phyloP scores from a whole-genome alignment of 768 basidiomycete genomes.

The Ephemerocybe angulata region DNA sequence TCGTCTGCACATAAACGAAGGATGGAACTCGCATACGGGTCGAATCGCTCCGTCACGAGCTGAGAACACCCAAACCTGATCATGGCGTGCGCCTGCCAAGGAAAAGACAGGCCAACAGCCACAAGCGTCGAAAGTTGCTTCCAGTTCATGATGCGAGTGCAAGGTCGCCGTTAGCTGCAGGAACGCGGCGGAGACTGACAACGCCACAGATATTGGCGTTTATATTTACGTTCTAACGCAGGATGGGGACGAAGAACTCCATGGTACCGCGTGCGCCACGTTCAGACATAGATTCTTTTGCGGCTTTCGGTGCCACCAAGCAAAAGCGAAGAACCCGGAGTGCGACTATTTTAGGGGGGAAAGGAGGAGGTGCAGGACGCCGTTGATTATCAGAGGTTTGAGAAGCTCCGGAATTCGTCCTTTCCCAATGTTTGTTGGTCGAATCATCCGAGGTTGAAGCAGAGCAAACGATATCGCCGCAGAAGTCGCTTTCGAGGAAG shows the following conservation, averaged over 20 bases:
- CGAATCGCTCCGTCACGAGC: constrained; percentile 2
- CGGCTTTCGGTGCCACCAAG: background rate
- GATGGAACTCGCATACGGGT: background rate
- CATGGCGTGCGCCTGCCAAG: constrained; percentile 3
- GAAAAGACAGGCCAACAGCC: background rate
- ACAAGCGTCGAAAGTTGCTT: background rate
- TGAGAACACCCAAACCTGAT: constrained; percentile 3
- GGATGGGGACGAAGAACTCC: background rate
- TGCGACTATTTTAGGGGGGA: background rate
- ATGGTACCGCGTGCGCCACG: background rate
- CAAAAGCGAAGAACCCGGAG: background rate
- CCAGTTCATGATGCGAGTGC: background rate
- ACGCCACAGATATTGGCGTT: background rate
- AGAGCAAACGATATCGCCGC: too few relatives aligned
- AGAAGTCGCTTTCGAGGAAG: too few relatives aligned
- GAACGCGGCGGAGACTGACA: background rate
- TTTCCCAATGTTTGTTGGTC: background rate
- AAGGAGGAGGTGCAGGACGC: background rate
- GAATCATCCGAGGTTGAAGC: constrained; percentile 1
- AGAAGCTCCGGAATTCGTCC: constrained; percentile 1
- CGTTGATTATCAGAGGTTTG: background rate
- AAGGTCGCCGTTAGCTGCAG: background rate
- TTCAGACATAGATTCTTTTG: background rate
- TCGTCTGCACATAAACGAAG: background rate
- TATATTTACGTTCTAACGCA: background rate